Evolutionary conservation across 257 asterid genomes (phyloP).

Genomic region (Jasminum sambac): DNA sequence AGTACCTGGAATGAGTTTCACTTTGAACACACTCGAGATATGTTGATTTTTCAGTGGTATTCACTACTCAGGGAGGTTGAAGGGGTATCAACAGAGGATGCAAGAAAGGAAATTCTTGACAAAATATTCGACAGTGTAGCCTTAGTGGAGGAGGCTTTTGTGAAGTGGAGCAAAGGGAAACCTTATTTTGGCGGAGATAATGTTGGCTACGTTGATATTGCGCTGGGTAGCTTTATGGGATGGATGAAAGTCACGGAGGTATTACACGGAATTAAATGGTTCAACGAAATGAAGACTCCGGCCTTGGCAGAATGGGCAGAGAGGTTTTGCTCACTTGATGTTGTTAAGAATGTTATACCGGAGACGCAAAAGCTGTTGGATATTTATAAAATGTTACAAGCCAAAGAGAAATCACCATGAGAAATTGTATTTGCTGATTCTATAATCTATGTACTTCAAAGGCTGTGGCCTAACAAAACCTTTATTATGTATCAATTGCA

Average conservation of each 20-base stretch:
- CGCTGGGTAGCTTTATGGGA: constrained; percentile 39
- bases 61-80: constrained; percentile 26
- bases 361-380: constrained; percentile 28
- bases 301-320: constrained; percentile 29
- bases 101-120: constrained; percentile 12
- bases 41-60: constrained; percentile 33
- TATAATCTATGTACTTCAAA: no score
- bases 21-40: not conserved
- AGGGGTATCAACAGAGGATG: constrained; percentile 19
- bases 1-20: not conserved
- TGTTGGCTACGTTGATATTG: constrained; percentile 49
- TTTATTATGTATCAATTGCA: not conserved
- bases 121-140: constrained; percentile 27
- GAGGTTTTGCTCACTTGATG: constrained; percentile 13
- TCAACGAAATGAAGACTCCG: constrained; percentile 40
- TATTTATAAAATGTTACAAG: constrained; percentile 15
- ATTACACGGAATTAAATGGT: constrained; percentile 12
- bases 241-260: constrained; percentile 40
- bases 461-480: not conserved
- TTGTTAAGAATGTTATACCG: constrained; percentile 30
- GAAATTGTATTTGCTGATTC: not conserved
- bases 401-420: constrained; percentile 6
- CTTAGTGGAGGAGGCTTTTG: constrained; percentile 43
- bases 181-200: constrained; percentile 49
- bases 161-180: constrained; percentile 35